A percentile compares a stretch with the other conserved stretches of the same genome.
phyloP scores from a whole-genome alignment of 192 early-diverging fungal species.

The Cladochytrium replicatum region DNA sequence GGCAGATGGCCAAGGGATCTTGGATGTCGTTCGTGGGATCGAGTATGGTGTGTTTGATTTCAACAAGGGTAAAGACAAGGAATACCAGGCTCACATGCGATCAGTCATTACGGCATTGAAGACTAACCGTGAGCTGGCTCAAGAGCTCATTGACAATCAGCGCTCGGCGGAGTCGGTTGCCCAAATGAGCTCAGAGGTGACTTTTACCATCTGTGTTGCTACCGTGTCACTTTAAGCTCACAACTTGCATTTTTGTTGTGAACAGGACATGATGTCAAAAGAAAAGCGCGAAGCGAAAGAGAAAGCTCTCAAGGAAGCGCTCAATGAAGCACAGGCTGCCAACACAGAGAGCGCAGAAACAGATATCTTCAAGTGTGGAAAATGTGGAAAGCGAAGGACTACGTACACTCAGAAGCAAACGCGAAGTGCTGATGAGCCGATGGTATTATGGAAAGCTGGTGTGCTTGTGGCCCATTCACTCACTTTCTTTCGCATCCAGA shows the following conservation, averaged over 20 bases:
- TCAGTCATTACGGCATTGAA: conserved; percentile 70
- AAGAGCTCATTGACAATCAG: conserved; percentile 55
- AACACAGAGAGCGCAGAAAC: conserved; percentile 68
- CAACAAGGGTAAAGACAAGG: conserved; percentile 26
- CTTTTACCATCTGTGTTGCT: neutral
- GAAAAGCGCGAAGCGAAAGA: conserved; percentile 62
- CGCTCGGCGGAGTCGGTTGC: conserved; percentile 60
- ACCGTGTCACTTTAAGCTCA: neutral
- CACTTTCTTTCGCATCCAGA: conserved; percentile 19
- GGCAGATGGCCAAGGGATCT: neutral
- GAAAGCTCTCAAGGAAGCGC: conserved; percentile 57
- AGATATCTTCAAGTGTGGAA: conserved; percentile 88
- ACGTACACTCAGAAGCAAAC: conserved; percentile 97
- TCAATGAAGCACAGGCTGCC: conserved; percentile 72
- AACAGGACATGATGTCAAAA: conserved; percentile 84
- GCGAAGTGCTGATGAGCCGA: conserved; percentile 94
- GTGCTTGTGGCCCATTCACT: conserved; percentile 1
- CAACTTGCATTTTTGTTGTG: neutral
- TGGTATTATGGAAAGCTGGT: conserved; percentile 33
- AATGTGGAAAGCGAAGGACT: conserved; percentile 76
- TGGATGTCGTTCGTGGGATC: conserved; percentile 14
- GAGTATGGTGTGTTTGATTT: conserved; percentile 55
- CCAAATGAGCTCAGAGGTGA: conserved; percentile 58
- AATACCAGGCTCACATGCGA: conserved; percentile 67
- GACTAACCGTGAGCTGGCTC: conserved; percentile 66